Evolutionary conservation across 495 filamentous ascomycete genomes (phyloP).

Genomic region (Astrothelium macrocarpum): DNA sequence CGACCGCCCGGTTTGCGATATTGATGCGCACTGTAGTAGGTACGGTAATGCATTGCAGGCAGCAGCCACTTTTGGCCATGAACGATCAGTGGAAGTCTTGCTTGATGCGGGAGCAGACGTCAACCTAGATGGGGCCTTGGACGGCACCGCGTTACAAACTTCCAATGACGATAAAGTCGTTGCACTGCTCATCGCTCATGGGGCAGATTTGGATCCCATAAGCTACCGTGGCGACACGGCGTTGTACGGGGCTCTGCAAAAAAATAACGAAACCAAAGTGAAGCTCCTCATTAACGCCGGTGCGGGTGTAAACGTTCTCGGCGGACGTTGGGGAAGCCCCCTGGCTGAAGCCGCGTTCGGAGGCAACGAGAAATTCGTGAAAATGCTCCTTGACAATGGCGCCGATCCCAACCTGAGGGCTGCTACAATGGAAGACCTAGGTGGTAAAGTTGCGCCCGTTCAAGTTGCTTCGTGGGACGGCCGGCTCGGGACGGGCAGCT

Average conservation of each 20-base stretch:
- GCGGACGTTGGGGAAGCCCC: not conserved
- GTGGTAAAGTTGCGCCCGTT: not conserved
- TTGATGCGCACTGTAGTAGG: constrained; percentile 15
- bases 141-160: constrained; percentile 13
- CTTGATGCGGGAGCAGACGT: constrained; percentile 13
- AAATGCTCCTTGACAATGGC: not conserved
- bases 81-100: constrained; percentile 8
- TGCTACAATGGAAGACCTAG: not conserved
- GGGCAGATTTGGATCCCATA: constrained; percentile 12
- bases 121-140: constrained; percentile 8
- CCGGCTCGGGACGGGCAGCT: no score
- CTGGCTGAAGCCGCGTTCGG: not conserved
- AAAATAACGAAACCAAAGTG: not conserved
- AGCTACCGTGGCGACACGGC: not conserved
- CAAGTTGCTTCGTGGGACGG: not conserved
- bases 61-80: constrained; percentile 11
- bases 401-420: not conserved
- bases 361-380: not conserved
- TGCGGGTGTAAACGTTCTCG: not conserved
- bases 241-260: not conserved
- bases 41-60: constrained; percentile 18
- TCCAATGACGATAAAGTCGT: constrained; percentile 12
- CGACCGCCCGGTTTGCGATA: not conserved
- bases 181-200: constrained; percentile 11
- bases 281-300: not conserved